Evolutionary conservation across 129 eudicot genomes (phyloP).

Genomic region (Flaveria brownii): DNA sequence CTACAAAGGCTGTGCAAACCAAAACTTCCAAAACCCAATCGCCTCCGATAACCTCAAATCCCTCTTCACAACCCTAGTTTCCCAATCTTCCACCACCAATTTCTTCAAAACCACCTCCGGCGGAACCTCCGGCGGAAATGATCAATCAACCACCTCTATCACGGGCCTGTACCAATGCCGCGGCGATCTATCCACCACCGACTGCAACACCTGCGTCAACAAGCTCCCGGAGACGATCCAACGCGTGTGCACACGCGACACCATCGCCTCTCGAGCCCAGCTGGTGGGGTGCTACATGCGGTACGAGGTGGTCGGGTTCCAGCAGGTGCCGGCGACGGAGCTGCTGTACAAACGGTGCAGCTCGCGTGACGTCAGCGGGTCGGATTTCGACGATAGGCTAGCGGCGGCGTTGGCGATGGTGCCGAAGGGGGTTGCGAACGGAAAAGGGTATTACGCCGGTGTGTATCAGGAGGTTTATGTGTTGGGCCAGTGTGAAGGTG

Average conservation of each 20-base stretch:
- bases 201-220: constrained; percentile 62
- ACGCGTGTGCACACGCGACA: constrained; percentile 49
- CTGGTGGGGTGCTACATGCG: constrained; percentile 65
- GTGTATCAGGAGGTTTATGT: constrained; percentile 64
- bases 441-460: constrained; percentile 73
- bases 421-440: constrained; percentile 60
- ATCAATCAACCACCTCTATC: constrained; percentile 41
- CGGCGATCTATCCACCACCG: constrained; percentile 60
- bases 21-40: constrained; percentile 55
- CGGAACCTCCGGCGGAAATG: constrained; percentile 35
- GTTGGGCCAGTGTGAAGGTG: constrained; percentile 98
- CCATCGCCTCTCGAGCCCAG: constrained; percentile 65
- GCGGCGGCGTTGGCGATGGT: constrained; percentile 57
- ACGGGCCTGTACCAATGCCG: constrained; percentile 87
- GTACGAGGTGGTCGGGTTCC: constrained; percentile 68
- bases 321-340: constrained; percentile 54
- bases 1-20: constrained; percentile 89
- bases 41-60: constrained; percentile 48
- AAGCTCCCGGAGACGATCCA: constrained; percentile 33
- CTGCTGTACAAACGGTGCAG: constrained; percentile 69
- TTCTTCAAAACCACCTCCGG: constrained; percentile 60
- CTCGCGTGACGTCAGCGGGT: constrained; percentile 49
- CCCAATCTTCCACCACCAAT: constrained; percentile 57
- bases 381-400: constrained; percentile 57
- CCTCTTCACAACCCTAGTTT: constrained; percentile 44